Evolutionary conservation across 2,329 filamentous ascomycete genomes (phyloP).

Genomic region (Ascochyta pisi): DNA sequence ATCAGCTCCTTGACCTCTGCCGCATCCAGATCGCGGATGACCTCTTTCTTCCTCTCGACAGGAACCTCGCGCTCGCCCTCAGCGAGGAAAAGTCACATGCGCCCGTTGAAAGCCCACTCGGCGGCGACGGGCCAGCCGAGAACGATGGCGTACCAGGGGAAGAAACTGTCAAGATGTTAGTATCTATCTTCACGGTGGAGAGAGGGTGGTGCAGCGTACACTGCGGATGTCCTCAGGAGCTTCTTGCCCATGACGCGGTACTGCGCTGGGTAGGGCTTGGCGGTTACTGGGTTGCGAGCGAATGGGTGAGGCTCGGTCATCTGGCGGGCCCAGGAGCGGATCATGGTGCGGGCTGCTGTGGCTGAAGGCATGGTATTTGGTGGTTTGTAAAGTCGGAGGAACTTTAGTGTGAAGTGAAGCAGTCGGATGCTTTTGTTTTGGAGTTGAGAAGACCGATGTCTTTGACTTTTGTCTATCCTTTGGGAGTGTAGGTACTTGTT

Average conservation of each 20-base stretch:
- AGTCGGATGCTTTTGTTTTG: not conserved
- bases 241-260: conserved; percentile 32
- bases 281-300: conserved; percentile 38
- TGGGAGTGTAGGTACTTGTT: not conserved
- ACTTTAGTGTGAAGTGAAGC: not conserved
- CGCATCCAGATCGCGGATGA: conserved; percentile 19
- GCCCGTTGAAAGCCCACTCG: conserved; percentile 34
- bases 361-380: conserved; percentile 38
- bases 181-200: not conserved
- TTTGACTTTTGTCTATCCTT: conserved; percentile 5
- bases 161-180: conserved; percentile 27
- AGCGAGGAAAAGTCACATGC: conserved; percentile 38
- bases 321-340: conserved; percentile 40
- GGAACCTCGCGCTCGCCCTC: conserved; percentile 21
- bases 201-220: conserved; percentile 29
- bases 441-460: conserved; percentile 15
- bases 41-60: not conserved
- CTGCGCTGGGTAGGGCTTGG: conserved; percentile 33
- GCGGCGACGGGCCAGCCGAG: conserved; percentile 46
- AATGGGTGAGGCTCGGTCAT: conserved; percentile 48
- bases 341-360: conserved; percentile 40
- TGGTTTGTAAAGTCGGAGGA: not conserved
- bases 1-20: conserved; percentile 35
- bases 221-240: conserved; percentile 29
- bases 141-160: conserved; percentile 37